Conservation (phyloP, 768 basidiomycete genomes). For the Postia placenta region DNA sequence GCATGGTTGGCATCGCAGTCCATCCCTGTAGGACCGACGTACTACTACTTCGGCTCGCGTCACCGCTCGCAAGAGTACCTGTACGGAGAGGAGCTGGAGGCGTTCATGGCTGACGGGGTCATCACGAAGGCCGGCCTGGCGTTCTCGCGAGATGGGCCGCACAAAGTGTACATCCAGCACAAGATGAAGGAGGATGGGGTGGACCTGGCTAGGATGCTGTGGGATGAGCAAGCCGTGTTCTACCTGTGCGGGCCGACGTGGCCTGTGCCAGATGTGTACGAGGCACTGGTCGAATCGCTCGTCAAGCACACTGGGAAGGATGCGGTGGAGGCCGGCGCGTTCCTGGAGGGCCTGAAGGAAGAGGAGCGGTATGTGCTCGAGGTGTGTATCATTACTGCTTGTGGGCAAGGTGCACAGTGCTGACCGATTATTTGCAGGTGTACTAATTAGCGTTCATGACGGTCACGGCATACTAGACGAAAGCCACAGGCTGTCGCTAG, state of each 20-base stretch:
- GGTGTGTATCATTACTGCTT: constrained; percentile 38
- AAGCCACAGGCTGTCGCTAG: too few species aligned
- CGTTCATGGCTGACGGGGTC: constrained; percentile 78
- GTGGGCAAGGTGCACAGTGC: neutral
- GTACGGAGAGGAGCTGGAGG: constrained; percentile 95
- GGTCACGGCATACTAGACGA: too few species aligned
- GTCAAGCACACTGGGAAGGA: constrained; percentile 64
- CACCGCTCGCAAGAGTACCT: constrained; percentile 94
- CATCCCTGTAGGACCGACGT: constrained; percentile 79
- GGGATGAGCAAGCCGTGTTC: constrained; percentile 74
- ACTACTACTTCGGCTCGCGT: constrained; percentile 99
- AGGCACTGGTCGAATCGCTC: constrained; percentile 82
- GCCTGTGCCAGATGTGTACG: constrained; percentile 98
- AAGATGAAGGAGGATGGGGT: constrained; percentile 92
- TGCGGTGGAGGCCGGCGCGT: constrained; percentile 63
- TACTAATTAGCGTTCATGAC: neutral
- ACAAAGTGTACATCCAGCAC: constrained; percentile 98
- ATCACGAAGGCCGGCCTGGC: constrained; percentile 91
- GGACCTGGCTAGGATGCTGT: constrained; percentile 67
- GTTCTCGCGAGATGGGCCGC: constrained; percentile 89
- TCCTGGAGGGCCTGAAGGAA: constrained; percentile 87
- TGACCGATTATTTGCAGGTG: neutral
- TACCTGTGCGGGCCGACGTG: constrained; percentile 98
- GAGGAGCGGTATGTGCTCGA: constrained; percentile 97
- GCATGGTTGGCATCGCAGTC: constrained; percentile 75